phyloP scores from a whole-genome alignment of 345 rosid species.

The Schrenkiella parvula region DNA sequence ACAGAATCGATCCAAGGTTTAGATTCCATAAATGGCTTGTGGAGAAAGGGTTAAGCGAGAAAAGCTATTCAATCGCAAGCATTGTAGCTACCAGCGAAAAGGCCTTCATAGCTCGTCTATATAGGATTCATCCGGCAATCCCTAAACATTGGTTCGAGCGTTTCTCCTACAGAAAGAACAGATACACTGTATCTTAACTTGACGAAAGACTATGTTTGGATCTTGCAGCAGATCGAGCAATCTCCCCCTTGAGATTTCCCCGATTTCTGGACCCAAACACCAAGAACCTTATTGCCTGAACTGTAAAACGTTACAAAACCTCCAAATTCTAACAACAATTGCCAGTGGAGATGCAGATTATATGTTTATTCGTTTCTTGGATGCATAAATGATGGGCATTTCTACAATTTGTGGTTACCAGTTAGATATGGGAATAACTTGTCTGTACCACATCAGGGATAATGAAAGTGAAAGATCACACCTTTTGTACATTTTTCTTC shows the following conservation, averaged over 20 bases:
- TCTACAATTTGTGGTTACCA: neutral
- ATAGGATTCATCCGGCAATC: slow-evolving; percentile 61
- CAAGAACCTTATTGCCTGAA: neutral
- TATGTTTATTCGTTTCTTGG: neutral
- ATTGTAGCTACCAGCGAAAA: slow-evolving; percentile 67
- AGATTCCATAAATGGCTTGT: slow-evolving; percentile 51
- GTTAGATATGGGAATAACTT: neutral
- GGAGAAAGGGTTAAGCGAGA: slow-evolving; percentile 43
- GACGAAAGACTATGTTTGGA: neutral
- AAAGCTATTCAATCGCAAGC: slow-evolving; percentile 52
- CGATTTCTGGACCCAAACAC: neutral
- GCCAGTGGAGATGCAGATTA: neutral
- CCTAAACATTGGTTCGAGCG: slow-evolving; percentile 55
- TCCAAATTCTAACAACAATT: neutral
- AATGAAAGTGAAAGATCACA: neutral
- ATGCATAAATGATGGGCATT: neutral
- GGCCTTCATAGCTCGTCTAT: slow-evolving; percentile 46
- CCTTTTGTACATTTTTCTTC: neutral
- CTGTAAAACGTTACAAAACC: neutral
- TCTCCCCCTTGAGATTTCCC: neutral
- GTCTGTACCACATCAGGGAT: neutral
- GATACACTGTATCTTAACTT: neutral
- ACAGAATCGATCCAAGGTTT: slow-evolving; percentile 56
- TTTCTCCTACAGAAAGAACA: slow-evolving; percentile 31
- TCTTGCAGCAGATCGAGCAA: neutral